Evolutionary conservation across 176 grass and related monocot genomes (phyloP).

Genomic region (Aegilops sharonensis): DNA sequence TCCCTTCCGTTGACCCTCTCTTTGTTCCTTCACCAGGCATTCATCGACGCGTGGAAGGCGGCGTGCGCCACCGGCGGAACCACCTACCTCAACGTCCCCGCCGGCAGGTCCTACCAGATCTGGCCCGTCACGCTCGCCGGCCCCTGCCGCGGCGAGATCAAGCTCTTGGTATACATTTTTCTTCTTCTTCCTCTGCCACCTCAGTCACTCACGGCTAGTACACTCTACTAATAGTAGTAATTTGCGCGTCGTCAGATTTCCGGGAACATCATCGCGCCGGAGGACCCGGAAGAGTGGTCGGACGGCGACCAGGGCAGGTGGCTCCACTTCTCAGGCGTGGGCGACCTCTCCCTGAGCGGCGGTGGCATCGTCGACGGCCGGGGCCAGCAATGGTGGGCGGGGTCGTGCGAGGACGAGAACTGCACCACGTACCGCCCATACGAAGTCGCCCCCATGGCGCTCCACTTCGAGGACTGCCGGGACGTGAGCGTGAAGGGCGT

Average conservation of each 20-base stretch:
- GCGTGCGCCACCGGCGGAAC: slow-evolving; percentile 34
- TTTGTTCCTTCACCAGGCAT: slow-evolving; percentile 33
- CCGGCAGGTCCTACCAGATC: slow-evolving; percentile 53
- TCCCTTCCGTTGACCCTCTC: neutral
- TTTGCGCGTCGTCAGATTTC: slow-evolving; percentile 13
- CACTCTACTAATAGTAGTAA: too few species aligned
- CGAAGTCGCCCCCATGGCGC: slow-evolving; percentile 38
- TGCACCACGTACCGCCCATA: neutral
- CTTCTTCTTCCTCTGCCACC: too few species aligned
- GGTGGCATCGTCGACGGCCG: slow-evolving; percentile 63
- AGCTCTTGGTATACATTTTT: neutral
- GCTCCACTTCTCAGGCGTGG: slow-evolving; percentile 47
- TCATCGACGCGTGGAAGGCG: slow-evolving; percentile 50
- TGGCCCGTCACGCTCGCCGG: slow-evolving; percentile 52
- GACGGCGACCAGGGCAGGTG: slow-evolving; percentile 13
- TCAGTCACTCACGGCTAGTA: too few species aligned
- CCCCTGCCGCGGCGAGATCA: slow-evolving; percentile 49
- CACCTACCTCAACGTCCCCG: slow-evolving; percentile 46
- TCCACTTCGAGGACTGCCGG: slow-evolving; percentile 64
- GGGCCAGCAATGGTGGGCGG: slow-evolving; percentile 71
- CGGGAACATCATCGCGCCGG: slow-evolving; percentile 51
- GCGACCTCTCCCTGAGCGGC: slow-evolving; percentile 41
- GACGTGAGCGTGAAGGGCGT: slow-evolving; percentile 44
- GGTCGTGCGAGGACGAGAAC: slow-evolving; percentile 15
- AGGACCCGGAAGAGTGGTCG: slow-evolving; percentile 40